Evolutionary conservation across 345 rosid species (phyloP).

Genomic region (Murraya paniculata): DNA sequence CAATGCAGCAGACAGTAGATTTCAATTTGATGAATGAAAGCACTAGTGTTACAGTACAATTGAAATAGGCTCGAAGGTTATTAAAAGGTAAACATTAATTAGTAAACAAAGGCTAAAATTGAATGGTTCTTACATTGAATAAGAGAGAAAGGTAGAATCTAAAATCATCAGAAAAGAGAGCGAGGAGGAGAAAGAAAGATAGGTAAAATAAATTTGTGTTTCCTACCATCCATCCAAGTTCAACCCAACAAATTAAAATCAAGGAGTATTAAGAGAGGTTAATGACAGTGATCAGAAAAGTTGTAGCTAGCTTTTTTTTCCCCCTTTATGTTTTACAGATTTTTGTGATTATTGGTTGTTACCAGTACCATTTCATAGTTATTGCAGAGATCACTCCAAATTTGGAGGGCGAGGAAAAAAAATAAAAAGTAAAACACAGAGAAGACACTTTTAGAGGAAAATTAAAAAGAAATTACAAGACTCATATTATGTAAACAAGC

Average conservation of each 20-base stretch:
- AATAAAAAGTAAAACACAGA: background rate
- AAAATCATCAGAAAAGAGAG: background rate
- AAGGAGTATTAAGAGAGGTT: conserved; percentile 22
- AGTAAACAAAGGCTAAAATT: background rate
- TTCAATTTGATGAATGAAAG: conserved; percentile 1
- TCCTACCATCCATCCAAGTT: conserved; percentile 35
- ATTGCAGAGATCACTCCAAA: background rate
- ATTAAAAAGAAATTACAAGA: background rate
- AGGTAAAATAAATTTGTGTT: conserved; percentile 16
- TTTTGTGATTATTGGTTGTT: background rate
- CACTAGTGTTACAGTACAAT: conserved; percentile 2
- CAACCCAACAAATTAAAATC: conserved; percentile 11
- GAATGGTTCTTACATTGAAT: background rate
- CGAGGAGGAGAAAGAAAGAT: background rate
- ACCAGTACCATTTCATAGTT: background rate
- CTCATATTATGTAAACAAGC: background rate
- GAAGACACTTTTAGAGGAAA: background rate
- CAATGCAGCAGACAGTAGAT: conserved; percentile 14
- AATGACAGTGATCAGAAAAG: background rate
- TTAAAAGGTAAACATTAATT: no score
- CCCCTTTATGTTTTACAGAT: no score
- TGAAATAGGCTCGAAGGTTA: background rate
- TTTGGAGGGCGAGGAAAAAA: no score
- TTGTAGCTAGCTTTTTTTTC: background rate
- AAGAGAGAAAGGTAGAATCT: background rate